Base-by-base conservation (phyloP, 371 early-diverging fungal species). In the Fennellomyces sp. region DNA sequence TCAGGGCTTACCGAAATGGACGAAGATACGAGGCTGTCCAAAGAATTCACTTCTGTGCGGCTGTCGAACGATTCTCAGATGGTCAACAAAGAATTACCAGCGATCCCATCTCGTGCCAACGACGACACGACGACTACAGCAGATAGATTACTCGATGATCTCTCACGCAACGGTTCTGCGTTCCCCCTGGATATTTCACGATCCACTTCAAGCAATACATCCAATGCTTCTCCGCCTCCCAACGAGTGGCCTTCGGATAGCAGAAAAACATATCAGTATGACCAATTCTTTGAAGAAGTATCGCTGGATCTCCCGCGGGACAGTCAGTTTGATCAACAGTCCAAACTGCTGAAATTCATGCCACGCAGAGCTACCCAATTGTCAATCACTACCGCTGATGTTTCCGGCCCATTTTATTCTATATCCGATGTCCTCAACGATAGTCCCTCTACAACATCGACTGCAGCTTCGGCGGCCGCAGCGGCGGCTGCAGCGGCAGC, bases 211-310 rank as follows among this genome's bases (percentile, higher is more conserved):
- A 52, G 52, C 11, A 52, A 52, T 19, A 52, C 52, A 10, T 52
- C 31, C 8, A 52, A 33, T 33, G 31, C 52, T 29, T 33, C 52
- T 19, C 17, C 33, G 7, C 51, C 30, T 12, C 51, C 31, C 10
- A 31, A 31, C 7, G 51, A 50, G 6, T 31, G 51, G 51, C 29
- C 28, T 28, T 50, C 51, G 23, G 60, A 56, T 15, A 17, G 60
- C 0, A 50, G 42, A 58, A 58, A 31, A 59, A 68, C 68, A 47
- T 68, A 60, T 56, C 63, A 65, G 3, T 81, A 81, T 38, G 81
- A 81, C 30, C 78, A 81, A 39, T 74, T 81, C 41, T 81, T 81
- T 65, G 81, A 81, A 57, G 81, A 81, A 56, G 81, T 81, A 1
- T 81, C 81, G 3, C 48, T 81, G 15, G 81, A 81, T 53, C 58